phyloP scores from a whole-genome alignment of 2,329 filamentous ascomycete species.

The Lecanosticta acicola region DNA sequence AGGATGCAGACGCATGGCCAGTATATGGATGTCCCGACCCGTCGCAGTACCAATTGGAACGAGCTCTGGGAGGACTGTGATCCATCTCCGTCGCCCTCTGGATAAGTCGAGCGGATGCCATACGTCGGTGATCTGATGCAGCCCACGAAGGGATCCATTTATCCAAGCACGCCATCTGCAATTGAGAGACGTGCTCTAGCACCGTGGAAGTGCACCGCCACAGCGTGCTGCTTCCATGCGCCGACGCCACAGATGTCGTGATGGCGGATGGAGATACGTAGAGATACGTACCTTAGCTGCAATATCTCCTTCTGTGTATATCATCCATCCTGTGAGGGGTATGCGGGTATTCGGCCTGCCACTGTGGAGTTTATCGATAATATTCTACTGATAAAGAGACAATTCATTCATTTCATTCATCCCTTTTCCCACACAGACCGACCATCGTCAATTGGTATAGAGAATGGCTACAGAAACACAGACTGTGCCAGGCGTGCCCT shows the following conservation, averaged over 20 bases:
- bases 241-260: conserved; percentile 5
- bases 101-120: no score
- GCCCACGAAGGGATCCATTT: not conserved
- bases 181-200: conserved; percentile 4
- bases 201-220: conserved; percentile 6
- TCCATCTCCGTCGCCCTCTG: not conserved
- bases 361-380: not conserved
- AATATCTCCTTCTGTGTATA: no score
- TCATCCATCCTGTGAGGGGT: conserved; percentile 4
- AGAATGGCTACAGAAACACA: conserved; percentile 18
- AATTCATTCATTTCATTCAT: not conserved
- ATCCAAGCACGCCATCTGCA: conserved; percentile 10
- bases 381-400: not conserved
- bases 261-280: conserved; percentile 4
- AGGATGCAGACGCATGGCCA: no score
- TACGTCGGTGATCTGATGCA: not conserved
- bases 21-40: not conserved
- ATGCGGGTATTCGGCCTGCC: conserved; percentile 5
- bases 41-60: not conserved
- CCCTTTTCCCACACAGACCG: not conserved
- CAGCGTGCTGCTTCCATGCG: conserved; percentile 2
- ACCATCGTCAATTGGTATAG: not conserved
- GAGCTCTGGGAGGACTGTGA: not conserved
- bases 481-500: conserved; percentile 15
- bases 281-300: no score